A percentile compares a stretch with the other conserved stretches of the same genome.
Evolutionary conservation across 164 flowering plant genomes (phyloP).

Genomic region (Tetracentron sinense): DNA sequence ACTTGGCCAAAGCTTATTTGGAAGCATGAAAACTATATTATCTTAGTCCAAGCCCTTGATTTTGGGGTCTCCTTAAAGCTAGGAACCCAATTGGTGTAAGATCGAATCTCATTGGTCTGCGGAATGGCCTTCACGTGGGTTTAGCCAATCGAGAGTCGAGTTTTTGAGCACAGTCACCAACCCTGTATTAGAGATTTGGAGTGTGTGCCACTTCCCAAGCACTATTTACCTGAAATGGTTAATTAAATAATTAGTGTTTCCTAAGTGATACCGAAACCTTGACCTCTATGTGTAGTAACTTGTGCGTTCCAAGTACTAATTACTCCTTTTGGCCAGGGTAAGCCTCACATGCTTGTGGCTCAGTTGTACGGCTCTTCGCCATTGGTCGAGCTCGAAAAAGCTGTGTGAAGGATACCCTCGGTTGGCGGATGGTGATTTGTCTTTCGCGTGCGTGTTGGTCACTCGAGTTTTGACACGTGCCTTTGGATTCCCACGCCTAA

Average conservation of each 20-base stretch:
- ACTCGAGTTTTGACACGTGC: conserved; percentile 14
- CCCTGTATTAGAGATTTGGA: no score
- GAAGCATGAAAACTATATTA: neutral
- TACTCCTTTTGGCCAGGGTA: neutral
- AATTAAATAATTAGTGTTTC: neutral
- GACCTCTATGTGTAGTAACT: conserved; percentile 5
- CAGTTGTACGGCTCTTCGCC: conserved; percentile 4
- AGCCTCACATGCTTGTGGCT: conserved; percentile 5
- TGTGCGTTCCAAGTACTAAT: neutral
- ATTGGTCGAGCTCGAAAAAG: conserved; percentile 9
- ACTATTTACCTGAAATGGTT: neutral
- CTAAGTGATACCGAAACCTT: neutral
- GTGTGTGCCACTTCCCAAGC: neutral
- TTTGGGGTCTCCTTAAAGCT: conserved; percentile 4
- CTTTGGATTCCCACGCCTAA: conserved; percentile 7
- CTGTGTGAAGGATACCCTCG: conserved; percentile 18
- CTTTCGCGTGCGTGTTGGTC: conserved; percentile 18
- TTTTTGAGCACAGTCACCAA: neutral
- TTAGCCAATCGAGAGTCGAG: conserved; percentile 8
- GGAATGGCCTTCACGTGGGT: conserved; percentile 9
- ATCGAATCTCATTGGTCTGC: no score
- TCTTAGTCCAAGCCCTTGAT: conserved; percentile 3
- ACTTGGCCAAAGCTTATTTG: conserved; percentile 29
- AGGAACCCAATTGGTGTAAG: conserved; percentile 9
- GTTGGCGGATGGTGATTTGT: conserved; percentile 16